Evolutionary conservation across 345 rosid species (phyloP), one percentile per base, ranked within the genome.

Genomic region (Linum lewisii): DNA sequence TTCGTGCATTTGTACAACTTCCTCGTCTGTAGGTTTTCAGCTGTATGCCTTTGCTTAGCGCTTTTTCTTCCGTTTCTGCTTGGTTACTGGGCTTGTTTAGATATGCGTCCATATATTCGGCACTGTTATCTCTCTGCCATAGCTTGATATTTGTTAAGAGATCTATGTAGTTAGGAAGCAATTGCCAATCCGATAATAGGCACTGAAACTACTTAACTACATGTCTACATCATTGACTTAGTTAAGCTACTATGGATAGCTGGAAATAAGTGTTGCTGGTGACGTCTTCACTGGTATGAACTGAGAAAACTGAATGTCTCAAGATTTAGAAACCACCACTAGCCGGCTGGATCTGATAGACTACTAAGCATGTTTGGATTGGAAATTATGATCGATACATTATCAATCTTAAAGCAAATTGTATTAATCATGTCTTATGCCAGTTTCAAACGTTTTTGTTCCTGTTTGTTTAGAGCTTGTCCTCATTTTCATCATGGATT

Each of bases 401-500:
- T 16, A 42, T 42, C 3, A 42, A 11, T 6, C 47, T 11, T 42
- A 16, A 11, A 42, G 47, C 47, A 42, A 42, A 42, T 42, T 42
- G 47, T 3, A 11, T 1, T 52, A 4, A 20, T 21, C 20, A 21
- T 52, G 56, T 24, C 25, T 19, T 52, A 21, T 52, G 7, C 24
- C 56, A 8, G 23, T 52, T 20, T 10, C 38, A 51, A 52, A 19
- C 23, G 20, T 25, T 14, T 15, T 20, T 19, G 23, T 50, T 25
- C 25, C 32, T 36, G 23, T 32, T 61, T 19, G 38, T n/a, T 18
- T 9, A 45, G 22, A 51, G 38, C 9, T 11, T 36, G 18, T 59
- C 36, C 42, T 21, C 62, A 58, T 51, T 57, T 34, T 6, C 22
- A 13, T 61, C 55, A 19, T 60, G 21, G n/a, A 51, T 53, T 29